Evolutionary conservation across 2,329 filamentous ascomycete species (phyloP), one percentile per base, ranked within the genome.

Genomic region (Colletotrichum somersetense): DNA sequence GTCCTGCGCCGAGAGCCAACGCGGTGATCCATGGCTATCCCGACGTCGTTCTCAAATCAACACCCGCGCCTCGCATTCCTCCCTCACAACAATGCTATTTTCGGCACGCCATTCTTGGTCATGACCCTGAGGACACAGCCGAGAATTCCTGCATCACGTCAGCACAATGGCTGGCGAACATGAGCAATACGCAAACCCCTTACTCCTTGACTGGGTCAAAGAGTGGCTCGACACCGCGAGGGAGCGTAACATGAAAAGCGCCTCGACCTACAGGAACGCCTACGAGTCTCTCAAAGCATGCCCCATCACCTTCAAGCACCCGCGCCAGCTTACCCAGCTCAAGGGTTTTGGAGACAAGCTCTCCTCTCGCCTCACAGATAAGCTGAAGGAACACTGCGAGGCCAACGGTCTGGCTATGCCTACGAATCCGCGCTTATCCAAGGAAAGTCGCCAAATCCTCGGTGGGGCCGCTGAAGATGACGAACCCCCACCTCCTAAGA

Each of bases 251-350:
- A 89, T 89, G 23, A 94, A 93, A 78, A 92, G 91, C 30, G 82
- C 90, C 33, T 89, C 87, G n/a, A 91, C 89, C 0, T 96, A 95
- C 80, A 92, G 89, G 74, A 90, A 91, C 76, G 93, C 93, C 1
- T 94, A 94, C 77, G 88, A 93, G 70, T 92, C 93, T 2, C 88
- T 96, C 80, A 93, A 91, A 80, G 89, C 89, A 16, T 95, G 93
- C 74, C 93, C 93, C 0, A 83, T 94, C 50, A 81, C 83, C 1
- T 93, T 94, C 75, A 83, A 88, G 23, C 93, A 96, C 78, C 93
- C 93, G 2, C 90, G 91, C 7, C 89, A 95, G 81, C 88, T 93
- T 1, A 87, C 91, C 76, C 88, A 91, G 75, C 86, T 96, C n/a
- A 90, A 90, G 72, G 92, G 92, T 0, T 90, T 95, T 71, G 93